A percentile compares a stretch with the other conserved stretches of the same genome.
These are phyloP conservation scores for Solanum virginianum DNA, from an alignment of 257 asterid species.

Conservation along the genomic window DNA sequence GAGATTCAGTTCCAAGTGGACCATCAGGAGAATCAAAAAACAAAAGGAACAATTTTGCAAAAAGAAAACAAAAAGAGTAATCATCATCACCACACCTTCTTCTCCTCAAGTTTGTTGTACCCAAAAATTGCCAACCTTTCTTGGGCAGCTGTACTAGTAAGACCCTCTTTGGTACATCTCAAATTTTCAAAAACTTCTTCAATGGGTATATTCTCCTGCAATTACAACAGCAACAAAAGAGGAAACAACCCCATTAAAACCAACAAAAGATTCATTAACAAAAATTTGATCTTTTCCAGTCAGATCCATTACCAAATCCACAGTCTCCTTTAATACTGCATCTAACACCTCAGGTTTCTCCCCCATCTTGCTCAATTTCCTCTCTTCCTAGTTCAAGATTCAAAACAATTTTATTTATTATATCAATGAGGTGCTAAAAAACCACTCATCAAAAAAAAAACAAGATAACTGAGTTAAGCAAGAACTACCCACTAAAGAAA, in stretches of 20 bases:
- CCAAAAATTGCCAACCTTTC: conserved; percentile 93
- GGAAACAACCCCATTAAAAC: background rate
- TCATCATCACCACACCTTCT: conserved; percentile 44
- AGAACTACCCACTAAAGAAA: background rate
- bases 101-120: conserved; percentile 94
- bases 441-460: background rate
- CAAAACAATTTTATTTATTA: background rate
- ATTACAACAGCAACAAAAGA: conserved; percentile 1
- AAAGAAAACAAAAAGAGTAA: background rate
- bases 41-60: background rate
- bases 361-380: conserved; percentile 29
- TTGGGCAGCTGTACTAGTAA: conserved; percentile 58
- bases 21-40: background rate
- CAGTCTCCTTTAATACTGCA: conserved; percentile 93
- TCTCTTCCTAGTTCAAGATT: background rate
- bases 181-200: conserved; percentile 94
- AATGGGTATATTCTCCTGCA: conserved; percentile 91
- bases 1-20: background rate
- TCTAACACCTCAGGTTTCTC: conserved; percentile 92
- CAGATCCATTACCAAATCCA: conserved; percentile 99
- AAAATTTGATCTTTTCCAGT: background rate
- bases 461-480: background rate
- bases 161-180: conserved; percentile 91
- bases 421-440: background rate
- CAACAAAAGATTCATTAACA: background rate